These are phyloP conservation scores for Colletotrichum tanaceti DNA, from an alignment of 2,329 filamentous ascomycete species.

Conservation along the genomic window DNA sequence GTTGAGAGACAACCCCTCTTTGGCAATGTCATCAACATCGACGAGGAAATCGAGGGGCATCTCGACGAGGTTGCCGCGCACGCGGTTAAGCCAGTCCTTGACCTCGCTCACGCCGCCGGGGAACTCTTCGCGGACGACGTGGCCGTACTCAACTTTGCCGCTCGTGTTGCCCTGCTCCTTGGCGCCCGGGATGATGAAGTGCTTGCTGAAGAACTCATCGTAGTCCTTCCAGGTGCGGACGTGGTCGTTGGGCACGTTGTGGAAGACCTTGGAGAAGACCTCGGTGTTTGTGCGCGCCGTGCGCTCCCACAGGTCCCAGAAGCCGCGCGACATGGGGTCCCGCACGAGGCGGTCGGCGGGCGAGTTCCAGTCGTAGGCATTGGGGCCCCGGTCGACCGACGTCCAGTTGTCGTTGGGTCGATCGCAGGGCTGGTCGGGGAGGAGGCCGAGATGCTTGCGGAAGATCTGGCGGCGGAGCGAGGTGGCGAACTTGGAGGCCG, in stretches of 20 bases:
- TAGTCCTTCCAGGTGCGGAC: constrained; percentile 80
- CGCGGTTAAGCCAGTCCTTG: constrained; percentile 74
- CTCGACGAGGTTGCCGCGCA: constrained; percentile 81
- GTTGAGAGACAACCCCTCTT: constrained; percentile 81
- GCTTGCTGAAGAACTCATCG: constrained; percentile 74
- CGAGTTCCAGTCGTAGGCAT: constrained; percentile 79
- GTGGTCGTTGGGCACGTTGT: constrained; percentile 76
- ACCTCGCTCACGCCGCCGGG: constrained; percentile 77
- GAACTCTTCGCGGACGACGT: constrained; percentile 86
- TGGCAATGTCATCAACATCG: constrained; percentile 84
- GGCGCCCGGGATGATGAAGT: constrained; percentile 70
- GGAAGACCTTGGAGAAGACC: constrained; percentile 84
- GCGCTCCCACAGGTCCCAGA: constrained; percentile 77
- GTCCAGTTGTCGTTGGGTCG: constrained; percentile 78
- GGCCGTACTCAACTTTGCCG: constrained; percentile 83
- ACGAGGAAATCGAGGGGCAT: constrained; percentile 92
- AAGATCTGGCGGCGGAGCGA: constrained; percentile 87
- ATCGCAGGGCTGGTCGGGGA: constrained; percentile 79
- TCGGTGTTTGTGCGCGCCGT: constrained; percentile 84
- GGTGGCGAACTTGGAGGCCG: constrained; percentile 79
- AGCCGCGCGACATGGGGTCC: constrained; percentile 77
- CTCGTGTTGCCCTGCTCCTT: constrained; percentile 51
- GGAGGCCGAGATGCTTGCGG: constrained; percentile 89
- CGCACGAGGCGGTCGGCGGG: constrained; percentile 74
- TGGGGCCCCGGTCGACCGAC: constrained; percentile 76